Percentiles rank a stretch among this genome's conserved stretches.
These are phyloP conservation scores for Trichosporon inkin DNA, from an alignment of 1,284 basidiomycete species.

Conservation along the genomic window DNA sequence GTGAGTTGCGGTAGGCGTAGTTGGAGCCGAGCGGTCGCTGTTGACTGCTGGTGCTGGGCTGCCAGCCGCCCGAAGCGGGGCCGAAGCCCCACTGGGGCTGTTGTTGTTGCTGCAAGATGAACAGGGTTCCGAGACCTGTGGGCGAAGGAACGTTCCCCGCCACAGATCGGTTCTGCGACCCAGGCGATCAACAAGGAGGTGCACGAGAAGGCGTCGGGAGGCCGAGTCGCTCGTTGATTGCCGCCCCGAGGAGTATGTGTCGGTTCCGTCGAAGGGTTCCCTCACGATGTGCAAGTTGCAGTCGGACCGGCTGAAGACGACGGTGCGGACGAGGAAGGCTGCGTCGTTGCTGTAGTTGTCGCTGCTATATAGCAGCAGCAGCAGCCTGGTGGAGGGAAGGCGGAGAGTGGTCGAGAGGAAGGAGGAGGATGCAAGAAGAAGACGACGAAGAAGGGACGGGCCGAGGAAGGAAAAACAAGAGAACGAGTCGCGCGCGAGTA, in stretches of 20 bases:
- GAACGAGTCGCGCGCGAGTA: not conserved
- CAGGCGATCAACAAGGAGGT: not conserved
- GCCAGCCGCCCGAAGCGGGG: conserved; percentile 16
- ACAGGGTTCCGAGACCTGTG: conserved; percentile 13
- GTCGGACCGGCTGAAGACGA: not conserved
- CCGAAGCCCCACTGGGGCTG: conserved; percentile 24
- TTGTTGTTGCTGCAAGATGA: conserved; percentile 22
- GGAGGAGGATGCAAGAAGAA: not conserved
- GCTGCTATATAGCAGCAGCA: not conserved
- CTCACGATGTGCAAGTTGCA: no score
- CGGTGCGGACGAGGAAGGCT: not conserved
- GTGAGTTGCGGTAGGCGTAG: conserved; percentile 17
- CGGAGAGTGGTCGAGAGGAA: not conserved
- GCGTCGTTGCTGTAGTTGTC: no score
- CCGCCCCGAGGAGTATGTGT: not conserved
- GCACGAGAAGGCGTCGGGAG: not conserved
- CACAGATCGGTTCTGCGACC: conserved; percentile 18
- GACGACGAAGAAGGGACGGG: not conserved
- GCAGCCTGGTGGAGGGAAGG: not conserved
- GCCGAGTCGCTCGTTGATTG: not conserved
- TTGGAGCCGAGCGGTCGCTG: not conserved
- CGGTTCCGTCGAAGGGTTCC: not conserved
- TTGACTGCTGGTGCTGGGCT: conserved; percentile 10
- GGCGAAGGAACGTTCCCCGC: conserved; percentile 10
- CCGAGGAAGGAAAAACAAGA: conserved; percentile 1